Evolutionary conservation across 2,329 filamentous ascomycete species (phyloP).

Genomic region (Leptographium procerum): DNA sequence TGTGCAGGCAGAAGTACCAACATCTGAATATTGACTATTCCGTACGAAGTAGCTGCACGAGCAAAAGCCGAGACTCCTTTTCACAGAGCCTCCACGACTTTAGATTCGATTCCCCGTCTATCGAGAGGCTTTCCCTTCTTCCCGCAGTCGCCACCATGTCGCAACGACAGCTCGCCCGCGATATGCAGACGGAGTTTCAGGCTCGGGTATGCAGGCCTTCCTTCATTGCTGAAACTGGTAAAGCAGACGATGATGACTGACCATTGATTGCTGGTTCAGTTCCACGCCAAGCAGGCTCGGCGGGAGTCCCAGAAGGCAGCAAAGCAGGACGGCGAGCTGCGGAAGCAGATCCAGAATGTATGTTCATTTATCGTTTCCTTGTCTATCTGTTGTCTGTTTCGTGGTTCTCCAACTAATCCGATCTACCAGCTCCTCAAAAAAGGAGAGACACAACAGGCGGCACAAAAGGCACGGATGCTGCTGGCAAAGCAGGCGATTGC

Average conservation of each 20-base stretch:
- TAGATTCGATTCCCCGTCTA: no score
- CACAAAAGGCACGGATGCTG: slow-evolving; percentile 52
- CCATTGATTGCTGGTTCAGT: slow-evolving; percentile 22
- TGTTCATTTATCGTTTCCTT: slow-evolving; percentile 4
- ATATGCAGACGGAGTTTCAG: slow-evolving; percentile 53
- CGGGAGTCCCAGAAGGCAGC: slow-evolving; percentile 49
- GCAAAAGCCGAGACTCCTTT: no score
- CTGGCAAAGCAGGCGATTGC: slow-evolving; percentile 51
- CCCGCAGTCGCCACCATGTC: slow-evolving; percentile 31
- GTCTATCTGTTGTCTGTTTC: no score
- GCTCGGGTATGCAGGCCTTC: slow-evolving; percentile 41
- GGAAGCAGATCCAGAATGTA: slow-evolving; percentile 51
- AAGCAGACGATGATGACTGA: background rate
- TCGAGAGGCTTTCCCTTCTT: background rate
- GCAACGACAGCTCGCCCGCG: slow-evolving; percentile 46
- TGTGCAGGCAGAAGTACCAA: no score
- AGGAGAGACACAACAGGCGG: slow-evolving; percentile 51
- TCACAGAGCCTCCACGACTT: no score
- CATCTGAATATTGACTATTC: no score
- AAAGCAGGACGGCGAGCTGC: slow-evolving; percentile 48
- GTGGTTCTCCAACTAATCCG: no score
- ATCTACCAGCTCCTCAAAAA: slow-evolving; percentile 40
- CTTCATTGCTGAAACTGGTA: background rate
- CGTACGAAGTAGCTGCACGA: no score
- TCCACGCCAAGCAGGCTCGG: slow-evolving; percentile 51